Base-by-base conservation (phyloP, 2,329 filamentous ascomycete species). In the Drechslerella dactyloides region DNA sequence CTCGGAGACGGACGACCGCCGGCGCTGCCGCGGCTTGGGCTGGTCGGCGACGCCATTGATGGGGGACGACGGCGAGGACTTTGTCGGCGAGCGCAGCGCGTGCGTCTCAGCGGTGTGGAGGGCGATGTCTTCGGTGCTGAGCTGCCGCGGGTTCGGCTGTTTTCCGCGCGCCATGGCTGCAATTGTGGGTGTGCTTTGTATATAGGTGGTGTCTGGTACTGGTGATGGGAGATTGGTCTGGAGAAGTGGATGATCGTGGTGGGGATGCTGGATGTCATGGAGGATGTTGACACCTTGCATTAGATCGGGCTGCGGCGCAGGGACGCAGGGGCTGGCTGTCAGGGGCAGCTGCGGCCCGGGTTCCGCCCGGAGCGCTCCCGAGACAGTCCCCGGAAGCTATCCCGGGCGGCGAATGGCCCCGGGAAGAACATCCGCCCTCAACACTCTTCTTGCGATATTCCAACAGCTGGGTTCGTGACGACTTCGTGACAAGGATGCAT, bases 251-350 rank as follows among this genome's bases (percentile, higher is more conserved):
- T 13, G 54, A n/a, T 5, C 42, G 42, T 23, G 57, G 46, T 48
- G 53, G 27, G 35, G 15, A 33, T 48, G 51, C 53, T 40, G 40
- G 21, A 17, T 53, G 6, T 11, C 11, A n/a, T 17, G 27, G 27
- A 42, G 19, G 54, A 72, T 60, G 68, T 72, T 72, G 68, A 72
- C 68, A 72, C 68, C 68, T 65, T 65, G 60, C 68, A 58, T 69
- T 50, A 69, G 19, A 11, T 3, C 27, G 27, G 27, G 27, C 27
- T 33, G 27, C n/a, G n/a, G n/a, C n/a, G n/a, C 40, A 10, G 44
- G 44, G 44, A 19, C 19, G 7, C 44, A 48, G 44, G 44, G 44
- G 44, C n/a, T 10, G 17, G n/a, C 19, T 13, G n/a, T 48, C 44
- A 48, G 44, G 44, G 44, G 44, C n/a, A 33, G 27, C 27, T 33